Conservation (phyloP, 441 rosid species). For the Arabidopsis hybrid region DNA sequence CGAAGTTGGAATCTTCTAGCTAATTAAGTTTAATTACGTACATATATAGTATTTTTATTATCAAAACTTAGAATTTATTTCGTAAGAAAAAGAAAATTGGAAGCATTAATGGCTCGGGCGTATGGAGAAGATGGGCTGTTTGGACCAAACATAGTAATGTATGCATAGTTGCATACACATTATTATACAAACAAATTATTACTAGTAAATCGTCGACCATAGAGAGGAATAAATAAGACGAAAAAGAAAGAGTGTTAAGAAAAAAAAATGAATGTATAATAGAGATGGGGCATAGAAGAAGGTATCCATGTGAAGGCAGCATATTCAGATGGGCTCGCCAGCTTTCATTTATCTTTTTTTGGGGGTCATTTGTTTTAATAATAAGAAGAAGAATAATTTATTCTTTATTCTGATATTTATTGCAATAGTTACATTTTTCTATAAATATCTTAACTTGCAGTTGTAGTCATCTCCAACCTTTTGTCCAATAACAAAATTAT, state of each 20-base stretch:
- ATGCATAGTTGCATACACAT: constrained; percentile 23
- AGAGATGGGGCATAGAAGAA: constrained; percentile 44
- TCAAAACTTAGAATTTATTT: too few relatives aligned
- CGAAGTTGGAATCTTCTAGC: too few relatives aligned
- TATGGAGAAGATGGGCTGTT: constrained; percentile 38
- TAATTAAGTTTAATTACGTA: too few relatives aligned
- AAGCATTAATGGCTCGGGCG: constrained; percentile 31
- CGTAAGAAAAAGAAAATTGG: not conserved
- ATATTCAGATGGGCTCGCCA: constrained; percentile 43
- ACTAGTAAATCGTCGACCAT: constrained; percentile 30
- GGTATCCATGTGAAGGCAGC: constrained; percentile 46
- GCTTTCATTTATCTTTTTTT: constrained; percentile 42
- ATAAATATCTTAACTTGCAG: constrained; percentile 20
- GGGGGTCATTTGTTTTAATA: not conserved
- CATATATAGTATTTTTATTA: too few relatives aligned
- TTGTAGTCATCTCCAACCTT: constrained; percentile 34
- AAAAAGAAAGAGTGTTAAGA: constrained; percentile 7
- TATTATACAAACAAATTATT: not conserved
- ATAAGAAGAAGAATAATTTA: constrained; percentile 1
- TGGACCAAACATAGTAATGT: constrained; percentile 41
- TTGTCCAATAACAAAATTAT: not conserved
- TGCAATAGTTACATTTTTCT: constrained; percentile 7
- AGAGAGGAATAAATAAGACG: constrained; percentile 14
- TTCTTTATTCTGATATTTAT: constrained; percentile 23
- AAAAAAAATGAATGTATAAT: constrained; percentile 19